A percentile compares a stretch with the other conserved stretches of the same genome.
Evolutionary conservation across 148 eudicot species (phyloP).

Genomic region (Arctostaphylos glauca): DNA sequence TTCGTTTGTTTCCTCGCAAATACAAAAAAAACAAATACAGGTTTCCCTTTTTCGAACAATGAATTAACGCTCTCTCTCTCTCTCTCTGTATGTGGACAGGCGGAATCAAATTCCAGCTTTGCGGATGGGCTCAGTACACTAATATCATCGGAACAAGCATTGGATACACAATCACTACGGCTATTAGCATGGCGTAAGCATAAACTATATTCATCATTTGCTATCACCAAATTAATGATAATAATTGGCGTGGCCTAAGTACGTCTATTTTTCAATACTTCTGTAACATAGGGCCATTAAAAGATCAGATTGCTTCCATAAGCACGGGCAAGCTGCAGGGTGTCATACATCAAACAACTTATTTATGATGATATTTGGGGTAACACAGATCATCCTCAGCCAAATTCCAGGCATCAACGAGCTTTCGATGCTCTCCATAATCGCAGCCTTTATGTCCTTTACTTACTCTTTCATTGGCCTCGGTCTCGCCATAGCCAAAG

Average conservation of each 20-base stretch:
- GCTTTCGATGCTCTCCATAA: conserved; percentile 52
- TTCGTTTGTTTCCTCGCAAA: too few species aligned
- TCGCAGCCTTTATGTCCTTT: conserved; percentile 69
- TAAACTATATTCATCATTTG: background rate
- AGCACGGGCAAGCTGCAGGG: conserved; percentile 37
- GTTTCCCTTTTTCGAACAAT: background rate
- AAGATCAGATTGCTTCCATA: conserved; percentile 61
- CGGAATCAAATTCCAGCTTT: conserved; percentile 37
- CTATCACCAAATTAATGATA: background rate
- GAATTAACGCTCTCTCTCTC: too few species aligned
- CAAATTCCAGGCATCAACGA: conserved; percentile 67
- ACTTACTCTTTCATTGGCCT: conserved; percentile 64
- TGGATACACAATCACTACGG: conserved; percentile 61
- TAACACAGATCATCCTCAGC: conserved; percentile 42
- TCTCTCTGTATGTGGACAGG: conserved; percentile 31
- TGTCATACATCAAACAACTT: conserved; percentile 43
- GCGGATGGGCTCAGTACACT: conserved; percentile 52
- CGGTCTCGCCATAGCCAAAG: conserved; percentile 58
- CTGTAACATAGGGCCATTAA: conserved; percentile 48
- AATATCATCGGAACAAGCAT: conserved; percentile 51
- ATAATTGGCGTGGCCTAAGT: background rate
- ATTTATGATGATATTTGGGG: conserved; percentile 48
- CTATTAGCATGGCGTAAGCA: conserved; percentile 66
- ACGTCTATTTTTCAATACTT: too few species aligned
- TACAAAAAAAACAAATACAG: too few species aligned